Evolutionary conservation across 306 rosid genomes (phyloP).

Genomic region (Senna siamea): DNA sequence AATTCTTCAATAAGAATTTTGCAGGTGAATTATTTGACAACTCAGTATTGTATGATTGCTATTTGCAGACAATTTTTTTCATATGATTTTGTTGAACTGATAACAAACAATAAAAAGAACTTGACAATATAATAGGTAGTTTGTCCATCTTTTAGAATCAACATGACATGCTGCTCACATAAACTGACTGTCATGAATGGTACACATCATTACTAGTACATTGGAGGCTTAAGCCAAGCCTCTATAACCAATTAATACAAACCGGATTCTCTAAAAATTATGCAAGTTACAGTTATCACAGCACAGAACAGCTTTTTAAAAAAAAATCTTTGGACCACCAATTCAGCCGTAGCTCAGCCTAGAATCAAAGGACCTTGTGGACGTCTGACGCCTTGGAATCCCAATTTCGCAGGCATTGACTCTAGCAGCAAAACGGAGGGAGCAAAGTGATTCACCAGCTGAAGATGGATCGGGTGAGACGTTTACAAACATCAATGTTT

Average conservation of each 20-base stretch:
- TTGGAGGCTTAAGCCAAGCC: conserved; percentile 39
- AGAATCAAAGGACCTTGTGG: conserved; percentile 56
- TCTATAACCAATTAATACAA: conserved; percentile 46
- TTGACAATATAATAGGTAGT: too few relatives aligned
- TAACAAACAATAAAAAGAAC: too few relatives aligned
- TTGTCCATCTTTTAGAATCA: too few relatives aligned
- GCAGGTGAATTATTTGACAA: too few relatives aligned
- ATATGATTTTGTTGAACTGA: too few relatives aligned
- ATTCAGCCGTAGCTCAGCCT: too few relatives aligned
- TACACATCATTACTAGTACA: conserved; percentile 10
- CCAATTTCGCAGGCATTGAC: conserved; percentile 95
- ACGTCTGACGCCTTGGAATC: conserved; percentile 76
- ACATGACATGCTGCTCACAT: too few relatives aligned
- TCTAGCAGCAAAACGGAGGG: conserved; percentile 89
- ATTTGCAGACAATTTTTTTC: too few relatives aligned
- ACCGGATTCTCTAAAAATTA: conserved; percentile 23
- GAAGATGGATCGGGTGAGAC: conserved; percentile 88
- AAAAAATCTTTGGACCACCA: too few relatives aligned
- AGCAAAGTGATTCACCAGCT: conserved; percentile 80
- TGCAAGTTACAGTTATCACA: conserved; percentile 30
- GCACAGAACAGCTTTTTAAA: neutral
- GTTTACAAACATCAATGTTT: conserved; percentile 91
- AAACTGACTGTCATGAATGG: too few relatives aligned
- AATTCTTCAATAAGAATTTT: too few relatives aligned
- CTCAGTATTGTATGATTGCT: too few relatives aligned